Evolutionary conservation across 257 asterid genomes (phyloP), one percentile per base, ranked within the genome.

Genomic region (Eustoma russellianum): DNA sequence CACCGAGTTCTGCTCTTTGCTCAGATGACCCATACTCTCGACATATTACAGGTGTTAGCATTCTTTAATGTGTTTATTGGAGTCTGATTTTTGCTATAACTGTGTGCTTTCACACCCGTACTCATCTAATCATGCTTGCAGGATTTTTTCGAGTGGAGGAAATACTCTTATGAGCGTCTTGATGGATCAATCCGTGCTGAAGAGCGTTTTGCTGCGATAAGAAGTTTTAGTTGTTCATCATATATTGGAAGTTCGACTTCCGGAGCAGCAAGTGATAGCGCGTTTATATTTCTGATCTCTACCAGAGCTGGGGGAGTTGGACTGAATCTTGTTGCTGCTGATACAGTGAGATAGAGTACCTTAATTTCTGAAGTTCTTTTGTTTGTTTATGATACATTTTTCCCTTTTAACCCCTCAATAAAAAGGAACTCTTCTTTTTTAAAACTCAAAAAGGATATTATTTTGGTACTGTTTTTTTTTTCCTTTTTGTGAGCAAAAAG

Each of bases 231-330:
- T 82, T 75, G 63, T 57, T 75, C 57, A 41, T 62, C 77, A 41
- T 53, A 33, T 46, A 50, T 15, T 41, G 66, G 61, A 65, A 67
- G 65, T 64, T 74, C 60, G 35, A 53, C 55, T 65, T 57, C 51
- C 44, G 69, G 62, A 50, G 53, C 75, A 63, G 62, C 61, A 53
- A 56, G 69, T 52, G 55, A 57, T 66, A 68, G 66, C 54, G 76
- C 95, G 10, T 91, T 86, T 74, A 73, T 91, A 63, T 86, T 91
- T 59, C 66, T 91, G 80, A 91, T 91, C 63, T 91, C 98, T 63
- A 91, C 98, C 16, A 76, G 98, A 77, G 98, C 98, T 62, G 98
- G 98, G 46, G 98, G 98, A 64, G 96, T 86, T 56, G 96, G 98
- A 15, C 74, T 91, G 74, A 91, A 91, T 77, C 94, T 91, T 65